Base-by-base conservation (phyloP, 139 green algal genomes). In the Bryopsis sp. region DNA sequence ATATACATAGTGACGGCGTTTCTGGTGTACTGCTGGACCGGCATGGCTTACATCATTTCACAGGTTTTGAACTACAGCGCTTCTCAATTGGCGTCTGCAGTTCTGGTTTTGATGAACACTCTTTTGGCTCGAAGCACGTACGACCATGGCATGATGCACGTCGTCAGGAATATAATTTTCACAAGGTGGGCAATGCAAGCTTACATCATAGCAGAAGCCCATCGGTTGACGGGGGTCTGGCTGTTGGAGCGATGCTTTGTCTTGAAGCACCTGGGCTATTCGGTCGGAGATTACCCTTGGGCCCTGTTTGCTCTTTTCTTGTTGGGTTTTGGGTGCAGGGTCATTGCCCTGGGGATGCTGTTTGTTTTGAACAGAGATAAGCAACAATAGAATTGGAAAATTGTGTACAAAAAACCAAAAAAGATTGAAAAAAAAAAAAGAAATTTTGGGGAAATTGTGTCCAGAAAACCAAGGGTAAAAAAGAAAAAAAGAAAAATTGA, bases 41-140 rank as follows among this genome's bases (percentile, higher is more conserved):
- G 58, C 39, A 47, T 65, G 39, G 58, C 32, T 47, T 65, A 65
- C n/a, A 11, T 65, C 28, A 46, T 65, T 22, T 65, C 58, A 15
- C 39, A 61, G 58, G 24, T 65, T 22, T 22, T 65, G 58, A 65
- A 65, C 15, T 33, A 31, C 8, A 26, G 58, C 4, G 15, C 58
- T 11, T 31, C 58, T 39, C 58, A 65, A 65, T 65, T 65, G 31
- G 28, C 58, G 31, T 11, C 58, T n/a, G 58, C 58, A 22, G 58
- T 65, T 5, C 43, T 65, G 15, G 58, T 65, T 39, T 65, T 65
- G 31, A 47, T 33, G 28, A 65, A 65, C 43, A 33, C 58, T n/a
- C 43, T 65, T 11, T 26, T 65, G 6, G 43, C 58, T 26, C 26
- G 58, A 35, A 33, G 58, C 6, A 7, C 32, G 4, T 26, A 6